Percentiles rank a stretch among this genome's conserved stretches.
Evolutionary conservation across 768 basidiomycete species (phyloP).

Genomic region (Phaeotremella fagi): DNA sequence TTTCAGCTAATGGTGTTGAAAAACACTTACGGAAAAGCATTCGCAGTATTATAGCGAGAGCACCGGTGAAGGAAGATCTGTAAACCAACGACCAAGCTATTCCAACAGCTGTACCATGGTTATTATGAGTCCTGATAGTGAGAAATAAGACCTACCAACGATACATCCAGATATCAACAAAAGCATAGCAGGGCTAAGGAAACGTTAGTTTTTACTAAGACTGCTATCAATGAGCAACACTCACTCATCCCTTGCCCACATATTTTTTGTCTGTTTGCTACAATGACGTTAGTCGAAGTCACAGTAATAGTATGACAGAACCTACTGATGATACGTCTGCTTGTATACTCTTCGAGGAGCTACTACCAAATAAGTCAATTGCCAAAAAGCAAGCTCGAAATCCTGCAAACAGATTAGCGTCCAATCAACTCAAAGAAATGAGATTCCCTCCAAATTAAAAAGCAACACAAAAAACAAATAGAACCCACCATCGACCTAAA

Average conservation of each 20-base stretch:
- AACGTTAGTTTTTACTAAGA: conserved; percentile 4
- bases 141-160: conserved; percentile 54
- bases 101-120: conserved; percentile 59
- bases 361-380: conserved; percentile 86
- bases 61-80: conserved; percentile 57
- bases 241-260: conserved; percentile 88
- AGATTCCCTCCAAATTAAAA: background rate
- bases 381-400: conserved; percentile 95
- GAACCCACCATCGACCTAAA: conserved; percentile 77
- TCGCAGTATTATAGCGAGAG: conserved; percentile 62
- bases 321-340: conserved; percentile 95
- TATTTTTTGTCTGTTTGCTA: conserved; percentile 85
- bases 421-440: no score
- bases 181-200: conserved; percentile 69
- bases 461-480: background rate
- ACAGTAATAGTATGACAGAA: background rate
- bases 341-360: conserved; percentile 93
- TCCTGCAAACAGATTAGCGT: no score
- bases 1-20: background rate
- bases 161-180: conserved; percentile 77
- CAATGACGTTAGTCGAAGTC: background rate
- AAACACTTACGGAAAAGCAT: conserved; percentile 67
- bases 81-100: conserved; percentile 83
- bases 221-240: conserved; percentile 4
- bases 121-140: background rate